Percentiles rank a stretch among this genome's conserved stretches.
These are phyloP conservation scores for Candida verbasci DNA, from an alignment of 805 yeast species.

Conservation along the genomic window DNA sequence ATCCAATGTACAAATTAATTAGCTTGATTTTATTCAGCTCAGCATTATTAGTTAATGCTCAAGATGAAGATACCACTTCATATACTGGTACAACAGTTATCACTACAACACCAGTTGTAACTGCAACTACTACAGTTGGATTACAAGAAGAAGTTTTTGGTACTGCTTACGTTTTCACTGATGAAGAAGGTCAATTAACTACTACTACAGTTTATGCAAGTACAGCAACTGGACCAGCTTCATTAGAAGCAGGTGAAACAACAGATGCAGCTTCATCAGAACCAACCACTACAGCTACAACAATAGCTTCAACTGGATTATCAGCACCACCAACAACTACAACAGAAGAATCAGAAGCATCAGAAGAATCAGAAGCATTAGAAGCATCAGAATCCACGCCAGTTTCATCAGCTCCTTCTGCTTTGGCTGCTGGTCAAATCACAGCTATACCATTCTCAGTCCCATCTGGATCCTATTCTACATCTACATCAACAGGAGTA, in stretches of 20 bases:
- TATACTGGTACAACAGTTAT: conserved; percentile 18
- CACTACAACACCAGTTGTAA: conserved; percentile 26
- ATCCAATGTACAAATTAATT: no score
- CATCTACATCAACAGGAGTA: conserved; percentile 12
- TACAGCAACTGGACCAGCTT: conserved; percentile 4
- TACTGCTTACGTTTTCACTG: conserved; percentile 28
- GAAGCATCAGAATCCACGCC: background rate
- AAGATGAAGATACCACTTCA: conserved; percentile 5
- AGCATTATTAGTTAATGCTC: conserved; percentile 1
- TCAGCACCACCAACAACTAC: background rate
- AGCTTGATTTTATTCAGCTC: conserved; percentile 1
- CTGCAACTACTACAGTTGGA: conserved; percentile 26
- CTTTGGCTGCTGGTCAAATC: background rate
- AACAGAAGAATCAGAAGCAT: background rate
- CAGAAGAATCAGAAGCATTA: background rate
- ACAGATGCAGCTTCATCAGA: background rate
- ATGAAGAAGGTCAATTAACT: conserved; percentile 24
- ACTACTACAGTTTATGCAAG: conserved; percentile 17
- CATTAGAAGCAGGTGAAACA: background rate
- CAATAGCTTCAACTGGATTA: background rate
- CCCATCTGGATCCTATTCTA: conserved; percentile 18
- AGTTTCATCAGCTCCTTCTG: background rate
- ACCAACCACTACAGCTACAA: background rate
- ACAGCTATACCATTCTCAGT: conserved; percentile 11
- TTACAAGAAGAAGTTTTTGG: conserved; percentile 21